Evolutionary conservation across 495 filamentous ascomycete species (phyloP).

Genomic region (Aspergillus biplanus): DNA sequence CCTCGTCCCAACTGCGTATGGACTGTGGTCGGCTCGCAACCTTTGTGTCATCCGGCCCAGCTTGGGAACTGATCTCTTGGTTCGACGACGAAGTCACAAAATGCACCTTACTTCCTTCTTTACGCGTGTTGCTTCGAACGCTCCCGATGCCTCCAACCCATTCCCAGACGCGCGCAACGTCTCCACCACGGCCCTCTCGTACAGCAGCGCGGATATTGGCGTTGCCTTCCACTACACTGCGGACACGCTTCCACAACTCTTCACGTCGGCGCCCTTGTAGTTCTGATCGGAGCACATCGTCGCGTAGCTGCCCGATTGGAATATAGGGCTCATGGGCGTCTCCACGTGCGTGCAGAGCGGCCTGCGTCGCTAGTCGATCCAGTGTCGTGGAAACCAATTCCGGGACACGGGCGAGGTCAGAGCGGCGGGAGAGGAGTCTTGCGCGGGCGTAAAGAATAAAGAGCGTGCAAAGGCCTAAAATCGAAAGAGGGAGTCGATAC

Average conservation of each 20-base stretch:
- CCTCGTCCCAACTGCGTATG: conserved; percentile 63
- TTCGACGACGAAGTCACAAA: conserved; percentile 34
- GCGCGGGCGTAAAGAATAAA: conserved; percentile 59
- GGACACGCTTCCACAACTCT: conserved; percentile 79
- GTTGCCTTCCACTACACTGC: conserved; percentile 85
- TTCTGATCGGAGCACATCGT: conserved; percentile 85
- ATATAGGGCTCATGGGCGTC: conserved; percentile 73
- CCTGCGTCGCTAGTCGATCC: conserved; percentile 79
- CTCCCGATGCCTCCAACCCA: conserved; percentile 79
- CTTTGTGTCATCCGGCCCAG: conserved; percentile 24
- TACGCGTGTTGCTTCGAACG: conserved; percentile 43
- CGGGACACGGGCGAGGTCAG: conserved; percentile 72
- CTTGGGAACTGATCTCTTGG: conserved; percentile 43
- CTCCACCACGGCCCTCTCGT: conserved; percentile 79
- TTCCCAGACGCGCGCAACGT: conserved; percentile 90
- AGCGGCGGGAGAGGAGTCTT: conserved; percentile 57
- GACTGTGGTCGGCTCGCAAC: conserved; percentile 35
- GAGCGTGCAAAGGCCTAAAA: conserved; percentile 59
- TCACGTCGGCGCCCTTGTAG: conserved; percentile 74
- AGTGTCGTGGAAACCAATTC: conserved; percentile 79
- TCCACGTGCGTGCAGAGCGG: conserved; percentile 71
- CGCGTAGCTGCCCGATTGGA: conserved; percentile 83
- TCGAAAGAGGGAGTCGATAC: conserved; percentile 91
- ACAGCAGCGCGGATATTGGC: conserved; percentile 87
- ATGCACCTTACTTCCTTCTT: conserved; percentile 52